A percentile compares a stretch with the other conserved stretches of the same genome.
Evolutionary conservation across 805 yeast genomes (phyloP).

Genomic region (Candida tibetensis): DNA sequence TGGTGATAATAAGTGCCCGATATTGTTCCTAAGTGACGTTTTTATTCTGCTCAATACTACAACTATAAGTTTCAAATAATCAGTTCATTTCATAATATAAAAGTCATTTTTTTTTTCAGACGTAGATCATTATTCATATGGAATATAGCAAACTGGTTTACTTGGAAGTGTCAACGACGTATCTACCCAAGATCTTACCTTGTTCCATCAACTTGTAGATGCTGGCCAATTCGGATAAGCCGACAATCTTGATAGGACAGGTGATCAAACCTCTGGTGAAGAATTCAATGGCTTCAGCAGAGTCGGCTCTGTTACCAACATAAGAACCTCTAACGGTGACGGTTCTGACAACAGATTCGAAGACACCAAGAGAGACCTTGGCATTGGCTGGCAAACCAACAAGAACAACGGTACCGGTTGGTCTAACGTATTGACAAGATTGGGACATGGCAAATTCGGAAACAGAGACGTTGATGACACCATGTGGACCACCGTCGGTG

Average conservation of each 20-base stretch:
- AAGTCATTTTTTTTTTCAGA: too few relatives aligned
- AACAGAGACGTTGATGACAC: conserved; percentile 48
- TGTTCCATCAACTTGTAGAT: conserved; percentile 76
- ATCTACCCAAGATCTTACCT: conserved; percentile 85
- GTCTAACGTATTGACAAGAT: conserved; percentile 43
- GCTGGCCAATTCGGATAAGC: conserved; percentile 64
- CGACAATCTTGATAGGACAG: conserved; percentile 73
- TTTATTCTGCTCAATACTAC: too few relatives aligned
- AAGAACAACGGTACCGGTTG: conserved; percentile 33
- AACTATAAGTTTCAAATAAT: too few relatives aligned
- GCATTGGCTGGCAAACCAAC: conserved; percentile 85
- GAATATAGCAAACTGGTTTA: too few relatives aligned
- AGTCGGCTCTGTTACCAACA: conserved; percentile 87
- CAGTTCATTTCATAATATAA: too few relatives aligned
- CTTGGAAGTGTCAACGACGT: conserved; percentile 76
- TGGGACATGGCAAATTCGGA: conserved; percentile 50
- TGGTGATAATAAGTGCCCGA: too few relatives aligned
- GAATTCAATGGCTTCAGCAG: conserved; percentile 77
- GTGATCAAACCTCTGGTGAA: conserved; percentile 67
- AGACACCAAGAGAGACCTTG: conserved; percentile 64
- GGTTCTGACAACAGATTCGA: conserved; percentile 70
- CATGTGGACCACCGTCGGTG: conserved; percentile 62
- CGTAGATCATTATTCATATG: too few relatives aligned
- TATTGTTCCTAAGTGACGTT: too few relatives aligned
- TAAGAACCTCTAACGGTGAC: conserved; percentile 75